These are phyloP conservation scores for Microthlaspi erraticum DNA, from an alignment of 345 rosid species.

Conservation along the genomic window DNA sequence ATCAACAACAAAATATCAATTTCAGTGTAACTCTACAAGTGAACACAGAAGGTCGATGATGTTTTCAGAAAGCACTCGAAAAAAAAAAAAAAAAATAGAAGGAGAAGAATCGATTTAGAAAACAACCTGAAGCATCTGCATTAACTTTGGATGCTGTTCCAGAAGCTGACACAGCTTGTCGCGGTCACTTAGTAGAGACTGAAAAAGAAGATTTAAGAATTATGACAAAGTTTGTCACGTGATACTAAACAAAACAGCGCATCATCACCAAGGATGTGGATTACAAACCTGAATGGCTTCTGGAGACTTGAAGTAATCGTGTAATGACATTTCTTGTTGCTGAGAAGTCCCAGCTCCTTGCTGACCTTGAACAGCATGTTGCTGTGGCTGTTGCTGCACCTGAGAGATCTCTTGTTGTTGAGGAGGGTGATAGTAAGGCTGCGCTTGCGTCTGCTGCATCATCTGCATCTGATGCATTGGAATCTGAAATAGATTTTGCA, in stretches of 20 bases:
- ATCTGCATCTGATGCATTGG: slow-evolving; percentile 71
- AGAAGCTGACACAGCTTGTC: slow-evolving; percentile 95
- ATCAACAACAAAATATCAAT: slow-evolving; percentile 33
- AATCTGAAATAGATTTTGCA: slow-evolving; percentile 66
- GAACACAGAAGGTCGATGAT: slow-evolving; percentile 17
- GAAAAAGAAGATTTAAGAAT: slow-evolving; percentile 37
- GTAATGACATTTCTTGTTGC: slow-evolving; percentile 82
- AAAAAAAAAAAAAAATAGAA: not conserved
- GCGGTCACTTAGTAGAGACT: slow-evolving; percentile 87
- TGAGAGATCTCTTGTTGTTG: slow-evolving; percentile 77
- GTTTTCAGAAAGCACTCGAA: not conserved
- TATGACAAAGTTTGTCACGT: slow-evolving; percentile 15
- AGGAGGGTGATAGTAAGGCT: slow-evolving; percentile 66
- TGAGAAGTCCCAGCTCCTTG: slow-evolving; percentile 65
- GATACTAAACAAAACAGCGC: slow-evolving; percentile 19
- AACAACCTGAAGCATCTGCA: slow-evolving; percentile 98
- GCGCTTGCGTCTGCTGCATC: slow-evolving; percentile 70
- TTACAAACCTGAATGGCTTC: slow-evolving; percentile 86
- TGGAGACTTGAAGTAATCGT: slow-evolving; percentile 89
- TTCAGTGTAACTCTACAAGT: slow-evolving; percentile 25
- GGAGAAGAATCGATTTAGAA: slow-evolving; percentile 1
- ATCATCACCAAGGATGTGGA: slow-evolving; percentile 1
- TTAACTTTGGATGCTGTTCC: slow-evolving; percentile 94
- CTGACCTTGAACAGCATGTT: slow-evolving; percentile 59
- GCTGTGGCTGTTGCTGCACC: slow-evolving; percentile 66